These are phyloP conservation scores for Melaleuca alternifolia DNA, from an alignment of 345 rosid genomes.

Conservation along the genomic window DNA sequence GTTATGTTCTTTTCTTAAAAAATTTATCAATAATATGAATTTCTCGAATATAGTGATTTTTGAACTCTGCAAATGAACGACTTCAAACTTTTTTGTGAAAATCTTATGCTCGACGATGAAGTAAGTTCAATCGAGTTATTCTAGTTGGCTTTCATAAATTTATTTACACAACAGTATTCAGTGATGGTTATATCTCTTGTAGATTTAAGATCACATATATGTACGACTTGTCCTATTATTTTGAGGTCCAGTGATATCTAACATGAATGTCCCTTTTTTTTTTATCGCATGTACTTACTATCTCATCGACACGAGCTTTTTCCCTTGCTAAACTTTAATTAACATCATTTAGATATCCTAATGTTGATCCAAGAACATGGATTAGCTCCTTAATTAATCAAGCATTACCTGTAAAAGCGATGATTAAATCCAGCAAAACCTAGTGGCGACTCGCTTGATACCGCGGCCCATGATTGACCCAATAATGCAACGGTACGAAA, in stretches of 20 bases:
- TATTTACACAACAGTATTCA: neutral
- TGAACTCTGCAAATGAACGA: neutral
- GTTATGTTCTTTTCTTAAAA: neutral
- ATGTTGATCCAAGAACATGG: neutral
- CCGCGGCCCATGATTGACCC: neutral
- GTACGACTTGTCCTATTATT: neutral
- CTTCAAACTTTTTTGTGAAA: neutral
- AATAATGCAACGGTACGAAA: neutral
- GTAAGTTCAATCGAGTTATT: accelerated
- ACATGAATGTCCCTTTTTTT: accelerated
- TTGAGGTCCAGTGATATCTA: neutral
- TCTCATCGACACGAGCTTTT: neutral
- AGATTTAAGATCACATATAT: neutral
- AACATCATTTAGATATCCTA: neutral
- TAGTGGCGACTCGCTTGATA: neutral
- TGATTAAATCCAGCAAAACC: neutral
- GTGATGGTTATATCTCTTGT: neutral
- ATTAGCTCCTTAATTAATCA: neutral
- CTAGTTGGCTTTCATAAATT: neutral
- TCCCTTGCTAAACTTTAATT: neutral
- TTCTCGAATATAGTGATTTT: neutral
- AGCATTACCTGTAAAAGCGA: neutral
- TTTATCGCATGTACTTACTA: neutral
- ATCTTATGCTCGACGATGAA: neutral
- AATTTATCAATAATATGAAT: neutral